Percentiles rank a stretch among this genome's conserved stretches.
These are phyloP conservation scores for Leccinum aurantiacum DNA, from an alignment of 768 basidiomycete genomes.

Conservation along the genomic window DNA sequence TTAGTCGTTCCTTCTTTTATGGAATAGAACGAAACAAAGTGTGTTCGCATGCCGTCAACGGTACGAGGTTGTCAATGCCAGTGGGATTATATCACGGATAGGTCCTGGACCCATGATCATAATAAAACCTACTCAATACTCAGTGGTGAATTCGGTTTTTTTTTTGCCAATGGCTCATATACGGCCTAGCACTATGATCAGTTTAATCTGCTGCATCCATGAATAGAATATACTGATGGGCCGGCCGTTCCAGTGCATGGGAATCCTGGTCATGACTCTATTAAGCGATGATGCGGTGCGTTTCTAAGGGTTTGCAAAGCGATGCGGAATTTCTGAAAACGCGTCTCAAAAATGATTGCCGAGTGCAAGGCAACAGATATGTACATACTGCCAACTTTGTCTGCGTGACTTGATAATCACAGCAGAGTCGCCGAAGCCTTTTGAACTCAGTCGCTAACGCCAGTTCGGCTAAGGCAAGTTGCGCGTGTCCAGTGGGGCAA, in stretches of 20 bases:
- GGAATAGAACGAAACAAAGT: background rate
- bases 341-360: too few relatives aligned
- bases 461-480: background rate
- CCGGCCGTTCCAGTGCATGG: background rate
- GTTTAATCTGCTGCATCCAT: background rate
- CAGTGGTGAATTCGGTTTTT: background rate
- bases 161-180: background rate
- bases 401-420: too few relatives aligned
- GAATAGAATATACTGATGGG: background rate
- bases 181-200: background rate
- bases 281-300: too few relatives aligned
- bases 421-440: background rate
- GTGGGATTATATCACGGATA: constrained; percentile 5
- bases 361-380: too few relatives aligned
- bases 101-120: background rate
- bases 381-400: too few relatives aligned
- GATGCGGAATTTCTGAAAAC: too few relatives aligned
- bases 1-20: too few relatives aligned
- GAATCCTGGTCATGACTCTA: too few relatives aligned
- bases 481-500: background rate
- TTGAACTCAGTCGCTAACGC: background rate
- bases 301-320: background rate
- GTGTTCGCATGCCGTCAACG: background rate
- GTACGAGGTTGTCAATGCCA: constrained; percentile 5
- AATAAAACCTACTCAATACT: background rate